Base-by-base conservation (phyloP, 106 monocot species). In the Allium sativum region DNA sequence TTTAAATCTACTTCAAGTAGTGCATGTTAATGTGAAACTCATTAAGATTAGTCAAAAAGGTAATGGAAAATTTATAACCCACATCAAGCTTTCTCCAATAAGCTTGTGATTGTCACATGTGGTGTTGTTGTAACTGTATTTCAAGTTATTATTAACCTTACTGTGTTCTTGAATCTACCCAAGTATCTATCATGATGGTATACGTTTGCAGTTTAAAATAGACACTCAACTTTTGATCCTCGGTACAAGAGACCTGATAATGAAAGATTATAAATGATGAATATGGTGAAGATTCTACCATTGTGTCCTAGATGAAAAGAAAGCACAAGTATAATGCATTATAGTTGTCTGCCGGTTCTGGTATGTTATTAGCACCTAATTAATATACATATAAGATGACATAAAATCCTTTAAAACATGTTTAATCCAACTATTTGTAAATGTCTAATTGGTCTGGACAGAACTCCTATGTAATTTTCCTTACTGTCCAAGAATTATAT, bases 61-160 rank as follows among this genome's bases (percentile, higher is more conserved):
- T 31, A 31, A 31, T 31, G 31, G 31, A 31, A 31, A 31, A 31
- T 31, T 31, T 31, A 2, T 31, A 31, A 31, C 1, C 31, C 5
- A 31, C 31, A 31, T 2, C 31, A 31, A 31, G 31, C 31, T 60
- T 60, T 60, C 60, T 60, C 44, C 18, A 17, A 60, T 60, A 44
- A 60, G 44, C 60, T 17, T 18, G 60, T 60, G 60, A 44, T 18
- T 18, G 40, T 40, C 57, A 58, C 40, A 9, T 58, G 17, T 55
- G 18, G 9, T 12, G 7, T 41, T 42, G 8, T 56, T 56, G 7
- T 15, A 56, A 56, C 56, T 22, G 41, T 41, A 42, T n/a, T 58
- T 58, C 31, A 31, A 31, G 31, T 31, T 2, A 31, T 44, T 43
- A 44, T 14, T 44, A 60, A 60, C 10, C 44, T 58, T 41, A 41